These are phyloP conservation scores for Sequoia sempervirens DNA, from an alignment of 75 land plant genomes.

Conservation along the genomic window DNA sequence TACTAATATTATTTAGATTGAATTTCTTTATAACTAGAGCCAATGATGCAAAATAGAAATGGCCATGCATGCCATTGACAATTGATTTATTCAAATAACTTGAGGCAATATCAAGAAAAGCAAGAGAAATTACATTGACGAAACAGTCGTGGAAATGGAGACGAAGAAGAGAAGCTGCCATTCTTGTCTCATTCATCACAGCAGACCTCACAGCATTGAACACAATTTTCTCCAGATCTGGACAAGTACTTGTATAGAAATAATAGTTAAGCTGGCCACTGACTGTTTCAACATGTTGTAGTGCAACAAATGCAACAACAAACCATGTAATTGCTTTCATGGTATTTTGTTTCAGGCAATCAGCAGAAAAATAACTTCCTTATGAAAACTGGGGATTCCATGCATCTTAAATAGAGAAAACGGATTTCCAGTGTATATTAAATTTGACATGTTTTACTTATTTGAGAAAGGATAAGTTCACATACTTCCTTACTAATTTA, in stretches of 20 bases:
- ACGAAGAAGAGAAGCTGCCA: constrained; percentile 8
- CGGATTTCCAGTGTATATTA: not conserved
- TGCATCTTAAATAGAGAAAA: not conserved
- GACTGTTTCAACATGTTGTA: not conserved
- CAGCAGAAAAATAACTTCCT: not conserved
- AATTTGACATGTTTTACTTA: not conserved
- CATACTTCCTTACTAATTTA: not conserved
- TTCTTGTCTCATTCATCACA: not conserved
- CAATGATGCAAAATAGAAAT: too few species aligned
- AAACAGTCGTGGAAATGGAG: constrained; percentile 8
- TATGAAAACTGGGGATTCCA: not conserved
- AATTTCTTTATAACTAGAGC: too few species aligned
- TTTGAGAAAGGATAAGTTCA: not conserved
- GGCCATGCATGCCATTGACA: too few species aligned
- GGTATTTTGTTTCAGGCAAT: not conserved
- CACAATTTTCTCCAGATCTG: not conserved
- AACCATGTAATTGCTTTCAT: not conserved
- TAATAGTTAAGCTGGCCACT: not conserved
- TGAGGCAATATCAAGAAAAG: not conserved
- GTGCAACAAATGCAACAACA: not conserved
- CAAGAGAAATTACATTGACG: not conserved
- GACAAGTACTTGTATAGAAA: constrained; percentile 1
- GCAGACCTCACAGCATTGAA: not conserved
- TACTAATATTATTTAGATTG: too few species aligned
- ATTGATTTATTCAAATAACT: too few species aligned